Evolutionary conservation across 108 stramenopile genomes (phyloP).

Genomic region (Fragilariopsis cylindrus): DNA sequence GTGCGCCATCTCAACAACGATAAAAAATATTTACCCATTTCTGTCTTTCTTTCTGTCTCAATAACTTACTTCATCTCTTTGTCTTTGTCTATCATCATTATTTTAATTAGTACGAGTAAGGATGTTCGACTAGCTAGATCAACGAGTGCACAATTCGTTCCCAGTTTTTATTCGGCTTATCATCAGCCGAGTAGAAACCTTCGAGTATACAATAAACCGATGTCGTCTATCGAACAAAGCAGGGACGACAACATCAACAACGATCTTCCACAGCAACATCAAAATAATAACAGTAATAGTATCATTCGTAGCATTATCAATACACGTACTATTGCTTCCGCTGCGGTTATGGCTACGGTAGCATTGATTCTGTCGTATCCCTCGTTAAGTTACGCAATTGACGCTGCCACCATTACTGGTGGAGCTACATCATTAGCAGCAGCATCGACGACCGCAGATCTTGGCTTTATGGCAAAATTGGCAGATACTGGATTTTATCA

Average conservation of each 20-base stretch:
- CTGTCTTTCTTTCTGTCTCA: background rate
- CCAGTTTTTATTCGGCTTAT: background rate
- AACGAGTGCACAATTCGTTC: conserved; percentile 1
- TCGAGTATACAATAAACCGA: background rate
- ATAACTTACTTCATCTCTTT: background rate
- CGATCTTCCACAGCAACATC: too few relatives aligned
- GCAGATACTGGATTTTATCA: conserved; percentile 89
- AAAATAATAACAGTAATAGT: too few relatives aligned
- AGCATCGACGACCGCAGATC: background rate
- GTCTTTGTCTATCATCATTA: background rate
- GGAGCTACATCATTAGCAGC: background rate
- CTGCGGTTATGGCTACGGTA: background rate
- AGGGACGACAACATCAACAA: background rate
- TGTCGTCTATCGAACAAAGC: background rate
- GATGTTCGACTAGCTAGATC: background rate
- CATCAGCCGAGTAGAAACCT: background rate
- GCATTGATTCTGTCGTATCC: background rate
- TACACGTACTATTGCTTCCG: background rate
- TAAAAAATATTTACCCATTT: background rate
- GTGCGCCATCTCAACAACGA: background rate
- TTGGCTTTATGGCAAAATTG: conserved; percentile 36
- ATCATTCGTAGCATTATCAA: background rate
- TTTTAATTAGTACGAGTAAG: background rate
- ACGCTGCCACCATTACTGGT: background rate
- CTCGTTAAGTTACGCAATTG: background rate